Evolutionary conservation across 305 asterid genomes (phyloP).

Genomic region (Caryopteris hybrid): DNA sequence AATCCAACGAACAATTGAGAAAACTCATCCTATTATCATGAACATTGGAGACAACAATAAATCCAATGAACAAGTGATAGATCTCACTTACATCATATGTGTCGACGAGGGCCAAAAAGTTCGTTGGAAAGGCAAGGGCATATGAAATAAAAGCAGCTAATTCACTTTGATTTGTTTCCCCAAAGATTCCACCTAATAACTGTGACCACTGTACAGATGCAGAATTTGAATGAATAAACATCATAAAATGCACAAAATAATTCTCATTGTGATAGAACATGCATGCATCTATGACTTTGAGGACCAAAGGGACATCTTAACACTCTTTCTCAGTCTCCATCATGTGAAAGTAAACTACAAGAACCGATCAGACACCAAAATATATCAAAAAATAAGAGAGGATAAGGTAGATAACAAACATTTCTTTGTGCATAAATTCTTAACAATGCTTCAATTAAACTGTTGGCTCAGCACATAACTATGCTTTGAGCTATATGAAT

Average conservation of each 20-base stretch:
- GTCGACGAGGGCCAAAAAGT: constrained; percentile 87
- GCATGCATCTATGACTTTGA: background rate
- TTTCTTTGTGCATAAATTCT: background rate
- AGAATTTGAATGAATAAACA: constrained; percentile 25
- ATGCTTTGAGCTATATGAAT: background rate
- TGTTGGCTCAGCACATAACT: background rate
- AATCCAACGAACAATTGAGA: constrained; percentile 7
- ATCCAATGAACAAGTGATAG: constrained; percentile 9
- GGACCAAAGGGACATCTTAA: constrained; percentile 8
- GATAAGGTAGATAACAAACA: background rate
- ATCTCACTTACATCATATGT: constrained; percentile 79
- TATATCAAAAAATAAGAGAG: background rate
- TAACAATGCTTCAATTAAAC: background rate
- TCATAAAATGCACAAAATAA: constrained; percentile 8
- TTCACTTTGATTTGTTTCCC: constrained; percentile 86
- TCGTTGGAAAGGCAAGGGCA: constrained; percentile 81
- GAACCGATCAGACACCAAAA: background rate
- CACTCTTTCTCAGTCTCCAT: constrained; percentile 5
- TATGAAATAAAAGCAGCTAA: constrained; percentile 77
- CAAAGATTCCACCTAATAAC: constrained; percentile 57
- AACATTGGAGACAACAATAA: constrained; percentile 13
- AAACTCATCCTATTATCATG: background rate
- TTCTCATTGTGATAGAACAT: background rate
- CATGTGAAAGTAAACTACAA: background rate
- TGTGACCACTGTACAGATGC: constrained; percentile 54